phyloP scores from a whole-genome alignment of 2,329 filamentous ascomycete species.

The Colletotrichum siamense region DNA sequence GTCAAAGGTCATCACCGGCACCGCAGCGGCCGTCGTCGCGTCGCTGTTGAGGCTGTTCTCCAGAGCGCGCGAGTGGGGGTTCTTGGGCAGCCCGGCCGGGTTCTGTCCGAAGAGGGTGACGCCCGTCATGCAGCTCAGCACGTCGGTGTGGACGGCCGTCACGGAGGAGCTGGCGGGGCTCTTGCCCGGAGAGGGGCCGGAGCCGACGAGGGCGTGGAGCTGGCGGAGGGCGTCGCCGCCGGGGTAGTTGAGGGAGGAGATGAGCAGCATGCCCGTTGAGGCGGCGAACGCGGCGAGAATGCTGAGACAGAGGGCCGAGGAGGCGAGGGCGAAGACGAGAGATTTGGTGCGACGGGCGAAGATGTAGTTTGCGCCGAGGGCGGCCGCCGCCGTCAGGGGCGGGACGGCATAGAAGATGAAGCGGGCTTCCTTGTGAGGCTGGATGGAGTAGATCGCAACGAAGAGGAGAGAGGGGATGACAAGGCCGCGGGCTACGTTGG shows the following conservation, averaged over 20 bases:
- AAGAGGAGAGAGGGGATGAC: slow-evolving; percentile 75
- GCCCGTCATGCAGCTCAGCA: slow-evolving; percentile 71
- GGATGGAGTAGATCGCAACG: slow-evolving; percentile 80
- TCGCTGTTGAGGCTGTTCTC: slow-evolving; percentile 20
- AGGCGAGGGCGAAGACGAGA: slow-evolving; percentile 56
- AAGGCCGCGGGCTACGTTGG: slow-evolving; percentile 49
- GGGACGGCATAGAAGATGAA: slow-evolving; percentile 93
- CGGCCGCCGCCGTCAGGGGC: slow-evolving; percentile 77
- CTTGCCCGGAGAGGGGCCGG: slow-evolving; percentile 25
- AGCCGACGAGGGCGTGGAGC: slow-evolving; percentile 47
- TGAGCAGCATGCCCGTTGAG: slow-evolving; percentile 71
- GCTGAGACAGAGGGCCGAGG: slow-evolving; percentile 62
- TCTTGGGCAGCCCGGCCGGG: slow-evolving; percentile 39
- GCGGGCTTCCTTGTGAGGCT: slow-evolving; percentile 95
- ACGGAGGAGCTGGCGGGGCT: slow-evolving; percentile 27
- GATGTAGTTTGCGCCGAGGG: slow-evolving; percentile 75
- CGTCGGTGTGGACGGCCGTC: slow-evolving; percentile 65
- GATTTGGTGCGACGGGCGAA: slow-evolving; percentile 71
- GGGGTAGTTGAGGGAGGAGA: slow-evolving; percentile 92
- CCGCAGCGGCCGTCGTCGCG: slow-evolving; percentile 24
- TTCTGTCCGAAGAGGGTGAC: slow-evolving; percentile 70
- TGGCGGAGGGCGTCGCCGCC: slow-evolving; percentile 78
- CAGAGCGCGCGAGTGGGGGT: slow-evolving; percentile 26
- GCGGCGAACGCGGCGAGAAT: slow-evolving; percentile 63
- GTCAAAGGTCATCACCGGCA: slow-evolving; percentile 53